Evolutionary conservation across 202 grass and related monocot genomes (phyloP), one percentile per base, ranked within the genome.

Genomic region (Tripidium arundinaceum): DNA sequence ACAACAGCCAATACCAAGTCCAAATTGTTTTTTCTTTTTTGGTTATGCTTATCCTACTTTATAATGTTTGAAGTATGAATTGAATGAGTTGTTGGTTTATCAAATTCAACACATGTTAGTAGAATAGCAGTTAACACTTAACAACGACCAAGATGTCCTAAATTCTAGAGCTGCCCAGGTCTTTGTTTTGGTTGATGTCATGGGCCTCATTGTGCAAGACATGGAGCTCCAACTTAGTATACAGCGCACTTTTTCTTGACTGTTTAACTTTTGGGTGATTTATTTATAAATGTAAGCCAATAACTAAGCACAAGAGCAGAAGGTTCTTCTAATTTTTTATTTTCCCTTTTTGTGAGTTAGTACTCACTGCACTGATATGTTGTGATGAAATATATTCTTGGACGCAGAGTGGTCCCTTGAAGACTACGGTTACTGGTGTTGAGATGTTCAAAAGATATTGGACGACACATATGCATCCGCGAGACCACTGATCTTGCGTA

Each of bases 391-490:
- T 43, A 9, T 66, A 38, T 82, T 84, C 37, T 72, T 88, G 63
- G 11, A 87, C 26, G 62, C 79, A 99, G 97, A 80, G 80, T 83
- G 90, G 90, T 74, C 92, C 96, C 0, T 47, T 96, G 68, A 99
- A 96, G 81, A 93, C 97, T 78, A 99, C 97, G 13, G 97, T 99
- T 74, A 99, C 97, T 76, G 97, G 97, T 78, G 97, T 99, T 31
- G 92, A 99, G 93, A 99, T 99, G 97, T 99, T 99, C 85, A 96
- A 75, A 99, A 99, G 86, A 99, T 96, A 36, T 67, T 99, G 85
- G 93, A 99, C 90, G n/a, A n/a, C n/a, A n/a, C n/a, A n/a, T n/a
- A n/a, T n/a, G n/a, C n/a, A n/a, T n/a, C n/a, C n/a, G n/a, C n/a
- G n/a, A n/a, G n/a, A n/a, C n/a, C n/a, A n/a, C n/a, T n/a, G n/a